These are phyloP conservation scores for Cyberlindnera suaveolens DNA, from an alignment of 805 yeast species.

Conservation along the genomic window DNA sequence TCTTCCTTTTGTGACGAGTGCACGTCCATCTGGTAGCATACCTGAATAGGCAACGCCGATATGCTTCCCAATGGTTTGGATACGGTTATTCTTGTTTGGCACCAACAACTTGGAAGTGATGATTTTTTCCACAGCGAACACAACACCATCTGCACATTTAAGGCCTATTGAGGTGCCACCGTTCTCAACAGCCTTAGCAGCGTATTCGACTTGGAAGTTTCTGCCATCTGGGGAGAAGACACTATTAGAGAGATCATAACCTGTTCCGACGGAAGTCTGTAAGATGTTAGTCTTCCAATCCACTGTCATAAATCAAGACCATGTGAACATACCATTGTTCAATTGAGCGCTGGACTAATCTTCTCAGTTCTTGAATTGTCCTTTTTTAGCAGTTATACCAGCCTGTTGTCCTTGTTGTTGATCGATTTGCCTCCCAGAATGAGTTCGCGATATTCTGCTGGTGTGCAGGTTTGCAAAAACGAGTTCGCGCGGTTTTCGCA, in stretches of 20 bases:
- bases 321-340: neutral
- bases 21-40: conserved; percentile 93
- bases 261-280: conserved; percentile 94
- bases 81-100: conserved; percentile 82
- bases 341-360: neutral
- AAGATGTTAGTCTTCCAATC: neutral
- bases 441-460: neutral
- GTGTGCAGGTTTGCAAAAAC: neutral
- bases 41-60: conserved; percentile 96
- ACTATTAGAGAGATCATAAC: conserved; percentile 95
- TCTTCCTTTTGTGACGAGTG: conserved; percentile 84
- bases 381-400: neutral
- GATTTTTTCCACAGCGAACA: conserved; percentile 95
- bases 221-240: conserved; percentile 87
- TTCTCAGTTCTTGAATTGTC: neutral
- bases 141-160: conserved; percentile 87
- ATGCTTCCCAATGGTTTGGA: conserved; percentile 90
- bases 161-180: conserved; percentile 95
- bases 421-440: neutral
- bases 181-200: conserved; percentile 94
- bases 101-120: conserved; percentile 81
- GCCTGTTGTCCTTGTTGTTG: neutral
- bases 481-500: too few species aligned
- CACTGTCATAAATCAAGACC: neutral
- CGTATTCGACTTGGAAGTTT: conserved; percentile 97